A percentile compares a stretch with the other conserved stretches of the same genome.
Evolutionary conservation across 108 stramenopile species (phyloP).

Genomic region (Cyclotella distinguenda): DNA sequence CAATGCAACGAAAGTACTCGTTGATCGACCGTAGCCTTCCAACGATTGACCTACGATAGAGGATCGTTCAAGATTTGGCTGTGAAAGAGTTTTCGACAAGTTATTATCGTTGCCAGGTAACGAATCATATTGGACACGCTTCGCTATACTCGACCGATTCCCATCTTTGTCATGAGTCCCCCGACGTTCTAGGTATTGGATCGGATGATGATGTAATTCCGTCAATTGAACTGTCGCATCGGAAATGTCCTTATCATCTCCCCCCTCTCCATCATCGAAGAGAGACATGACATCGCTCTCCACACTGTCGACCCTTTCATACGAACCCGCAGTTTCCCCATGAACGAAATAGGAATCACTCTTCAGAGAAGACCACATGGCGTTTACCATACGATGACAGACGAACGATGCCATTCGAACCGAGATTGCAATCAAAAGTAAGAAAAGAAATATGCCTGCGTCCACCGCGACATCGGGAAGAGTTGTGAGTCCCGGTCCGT

Average conservation of each 20-base stretch:
- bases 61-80: slow-evolving; percentile 20
- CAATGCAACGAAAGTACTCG: slow-evolving; percentile 23
- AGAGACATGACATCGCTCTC: neutral
- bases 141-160: neutral
- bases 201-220: slow-evolving; percentile 3
- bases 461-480: slow-evolving; percentile 31
- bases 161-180: neutral
- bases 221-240: slow-evolving; percentile 16
- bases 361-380: slow-evolving; percentile 41
- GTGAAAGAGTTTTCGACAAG: neutral
- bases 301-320: neutral
- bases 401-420: slow-evolving; percentile 29
- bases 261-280: neutral
- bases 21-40: slow-evolving; percentile 20
- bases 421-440: slow-evolving; percentile 21
- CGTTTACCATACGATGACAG: slow-evolving; percentile 33
- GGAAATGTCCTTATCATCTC: neutral
- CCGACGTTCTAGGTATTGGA: slow-evolving; percentile 1
- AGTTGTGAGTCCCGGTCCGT: slow-evolving; percentile 41
- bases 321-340: neutral
- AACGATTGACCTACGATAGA: slow-evolving; percentile 39
- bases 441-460: slow-evolving; percentile 31
- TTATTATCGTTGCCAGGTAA: neutral
- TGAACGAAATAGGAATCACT: neutral
- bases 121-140: neutral